Evolutionary conservation across 108 stramenopile genomes (phyloP), one percentile per base, ranked within the genome.

Genomic region (Fragilaria crotonensis): DNA sequence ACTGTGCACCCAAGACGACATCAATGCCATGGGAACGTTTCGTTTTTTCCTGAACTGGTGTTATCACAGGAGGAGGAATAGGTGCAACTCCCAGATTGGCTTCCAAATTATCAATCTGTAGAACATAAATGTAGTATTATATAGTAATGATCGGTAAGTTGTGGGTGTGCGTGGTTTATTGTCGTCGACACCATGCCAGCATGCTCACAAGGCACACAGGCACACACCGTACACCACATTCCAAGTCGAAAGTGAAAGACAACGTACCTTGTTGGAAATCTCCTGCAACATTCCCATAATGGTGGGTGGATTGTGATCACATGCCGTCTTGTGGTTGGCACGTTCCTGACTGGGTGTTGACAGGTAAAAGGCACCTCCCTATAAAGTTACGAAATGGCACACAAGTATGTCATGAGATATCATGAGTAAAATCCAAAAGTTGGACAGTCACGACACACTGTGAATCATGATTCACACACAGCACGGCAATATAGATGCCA

Each of bases 1-100:
- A 99, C 57, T 98, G 97, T 33, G 81, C 84, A 18, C 97, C 97
- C 48, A 98, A 66, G 5, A 98, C 95, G 32, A 95, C 87, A 66
- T 94, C 92, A 60, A 94, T 90, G 25, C 87, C 87, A 41, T 72
- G 74, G 2, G 33, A 48, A 46, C 67, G 49, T 45, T 30, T 61
- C 9, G 50, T 53, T 36, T 58, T 52, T 65, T 65, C 20, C 19
- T 30, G 19, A 3, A 47, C 18, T n/a, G n/a, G n/a, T n/a, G n/a
- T n/a, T n/a, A 7, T 29, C n/a, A 19, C 2, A 0, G 14, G 55
- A 20, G 21, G 55, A 33, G 7, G 45, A 31, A 31, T 36, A 57
- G 30, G 36, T 44, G 4, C 55, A 22, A 21, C 55, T 57, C 27
- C 55, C 59, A 30, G 59, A 60, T 30, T 60, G 41, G 45, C 41